Evolutionary conservation across 305 asterid species (phyloP).

Genomic region (Plantago coronopus): DNA sequence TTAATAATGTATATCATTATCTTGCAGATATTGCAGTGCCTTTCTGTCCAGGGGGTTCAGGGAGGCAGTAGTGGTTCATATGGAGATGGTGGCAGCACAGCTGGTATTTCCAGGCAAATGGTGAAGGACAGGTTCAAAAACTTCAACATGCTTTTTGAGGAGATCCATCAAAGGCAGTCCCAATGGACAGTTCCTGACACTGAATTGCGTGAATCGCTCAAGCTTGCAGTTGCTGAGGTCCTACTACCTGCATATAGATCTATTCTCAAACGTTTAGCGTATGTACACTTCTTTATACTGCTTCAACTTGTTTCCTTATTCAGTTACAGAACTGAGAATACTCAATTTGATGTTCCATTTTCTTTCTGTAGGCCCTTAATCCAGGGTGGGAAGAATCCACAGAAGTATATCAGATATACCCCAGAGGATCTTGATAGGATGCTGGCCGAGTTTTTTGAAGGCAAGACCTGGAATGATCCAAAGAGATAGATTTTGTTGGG

Average conservation of each 20-base stretch:
- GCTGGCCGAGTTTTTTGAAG: slow-evolving; percentile 95
- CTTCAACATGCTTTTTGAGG: slow-evolving; percentile 79
- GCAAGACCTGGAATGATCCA: slow-evolving; percentile 72
- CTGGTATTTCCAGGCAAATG: slow-evolving; percentile 62
- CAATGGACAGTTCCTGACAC: slow-evolving; percentile 99
- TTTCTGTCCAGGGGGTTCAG: slow-evolving; percentile 61
- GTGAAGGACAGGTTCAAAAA: slow-evolving; percentile 88
- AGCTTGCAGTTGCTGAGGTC: slow-evolving; percentile 98
- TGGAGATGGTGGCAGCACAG: slow-evolving; percentile 49
- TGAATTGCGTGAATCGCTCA: slow-evolving; percentile 84
- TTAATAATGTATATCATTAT: no score
- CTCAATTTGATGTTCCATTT: background rate
- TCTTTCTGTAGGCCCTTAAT: slow-evolving; percentile 58
- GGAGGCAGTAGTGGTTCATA: slow-evolving; percentile 45
- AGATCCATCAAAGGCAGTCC: slow-evolving; percentile 94
- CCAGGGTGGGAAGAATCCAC: slow-evolving; percentile 82
- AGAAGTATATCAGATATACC: slow-evolving; percentile 67
- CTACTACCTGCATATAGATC: slow-evolving; percentile 90
- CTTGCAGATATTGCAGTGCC: slow-evolving; percentile 76
- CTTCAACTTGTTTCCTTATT: background rate
- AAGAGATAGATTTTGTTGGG: slow-evolving; percentile 33
- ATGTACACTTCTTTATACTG: slow-evolving; percentile 14
- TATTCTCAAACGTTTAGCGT: slow-evolving; percentile 82
- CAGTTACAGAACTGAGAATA: background rate
- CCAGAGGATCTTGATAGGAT: slow-evolving; percentile 93